Evolutionary conservation across 2,329 filamentous ascomycete species (phyloP).

Genomic region (Trichoderma koningiopsis): DNA sequence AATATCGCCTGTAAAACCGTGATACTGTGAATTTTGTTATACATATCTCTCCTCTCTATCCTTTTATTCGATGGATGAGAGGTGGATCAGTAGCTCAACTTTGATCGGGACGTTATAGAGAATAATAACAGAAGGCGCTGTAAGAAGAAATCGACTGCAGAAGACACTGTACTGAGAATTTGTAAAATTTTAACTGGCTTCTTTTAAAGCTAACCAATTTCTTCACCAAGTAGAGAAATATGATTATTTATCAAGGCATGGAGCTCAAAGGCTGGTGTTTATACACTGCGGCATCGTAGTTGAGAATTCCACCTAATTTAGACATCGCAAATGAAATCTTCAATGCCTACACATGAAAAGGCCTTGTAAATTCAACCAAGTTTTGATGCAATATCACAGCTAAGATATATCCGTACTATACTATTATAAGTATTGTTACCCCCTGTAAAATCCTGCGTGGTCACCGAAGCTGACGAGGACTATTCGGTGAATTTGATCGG

Average conservation of each 20-base stretch:
- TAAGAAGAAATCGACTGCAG: conserved; percentile 51
- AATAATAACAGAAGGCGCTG: conserved; percentile 55
- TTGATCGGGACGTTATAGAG: conserved; percentile 56
- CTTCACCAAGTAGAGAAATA: background rate
- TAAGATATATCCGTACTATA: background rate
- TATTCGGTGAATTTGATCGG: conserved; percentile 15
- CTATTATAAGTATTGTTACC: too few species aligned
- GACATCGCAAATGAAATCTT: background rate
- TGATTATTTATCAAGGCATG: background rate
- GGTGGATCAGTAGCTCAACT: conserved; percentile 58
- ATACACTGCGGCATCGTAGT: background rate
- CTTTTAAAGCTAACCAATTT: too few species aligned
- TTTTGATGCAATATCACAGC: background rate
- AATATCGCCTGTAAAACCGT: background rate
- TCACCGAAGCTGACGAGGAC: background rate
- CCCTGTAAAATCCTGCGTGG: background rate
- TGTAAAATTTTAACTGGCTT: too few species aligned
- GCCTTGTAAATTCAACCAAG: background rate
- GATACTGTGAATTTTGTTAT: background rate
- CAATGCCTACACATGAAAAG: background rate
- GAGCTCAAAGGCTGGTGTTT: background rate
- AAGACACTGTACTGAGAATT: too few species aligned
- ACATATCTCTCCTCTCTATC: background rate
- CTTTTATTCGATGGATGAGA: conserved; percentile 52
- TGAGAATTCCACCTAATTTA: background rate